phyloP scores from a whole-genome alignment of 2,329 filamentous ascomycete species.

The Emydomyces testavorans region DNA sequence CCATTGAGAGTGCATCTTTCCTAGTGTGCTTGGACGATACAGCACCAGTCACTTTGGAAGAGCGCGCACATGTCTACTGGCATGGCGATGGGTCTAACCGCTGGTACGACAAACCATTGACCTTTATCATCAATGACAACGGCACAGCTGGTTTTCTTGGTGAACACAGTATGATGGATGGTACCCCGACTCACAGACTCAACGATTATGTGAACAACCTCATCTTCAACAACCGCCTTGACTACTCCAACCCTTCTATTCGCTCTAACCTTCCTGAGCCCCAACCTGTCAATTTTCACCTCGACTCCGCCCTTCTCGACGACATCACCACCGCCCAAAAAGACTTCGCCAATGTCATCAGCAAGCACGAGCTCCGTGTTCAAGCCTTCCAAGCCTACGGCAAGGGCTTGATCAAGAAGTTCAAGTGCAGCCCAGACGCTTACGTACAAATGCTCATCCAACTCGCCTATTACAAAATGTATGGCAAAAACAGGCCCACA shows the following conservation, averaged over 20 bases:
- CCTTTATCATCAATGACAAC: conserved; percentile 98
- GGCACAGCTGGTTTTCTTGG: conserved; percentile 95
- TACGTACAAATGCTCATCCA: conserved; percentile 99
- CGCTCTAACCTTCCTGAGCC: conserved; percentile 80
- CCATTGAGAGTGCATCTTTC: conserved; percentile 82
- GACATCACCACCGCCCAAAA: conserved; percentile 68
- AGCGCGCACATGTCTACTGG: conserved; percentile 95
- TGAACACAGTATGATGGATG: conserved; percentile 99
- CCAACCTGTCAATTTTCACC: conserved; percentile 61
- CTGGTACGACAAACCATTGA: conserved; percentile 95
- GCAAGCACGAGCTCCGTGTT: conserved; percentile 78
- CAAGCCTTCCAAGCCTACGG: conserved; percentile 96
- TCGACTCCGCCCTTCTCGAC: conserved; percentile 59
- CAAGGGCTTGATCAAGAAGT: conserved; percentile 98
- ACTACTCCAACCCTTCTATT: conserved; percentile 65
- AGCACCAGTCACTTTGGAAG: conserved; percentile 80
- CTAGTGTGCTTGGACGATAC: conserved; percentile 89
- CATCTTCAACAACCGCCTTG: conserved; percentile 89
- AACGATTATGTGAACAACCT: conserved; percentile 89
- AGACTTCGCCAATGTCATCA: conserved; percentile 73
- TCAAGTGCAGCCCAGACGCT: conserved; percentile 94
- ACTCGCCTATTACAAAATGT: conserved; percentile 97
- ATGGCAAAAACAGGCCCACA: conserved; percentile 91
- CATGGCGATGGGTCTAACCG: conserved; percentile 91
- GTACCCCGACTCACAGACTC: conserved; percentile 87